phyloP scores from a whole-genome alignment of 768 basidiomycete species.

The Russula sp. region DNA sequence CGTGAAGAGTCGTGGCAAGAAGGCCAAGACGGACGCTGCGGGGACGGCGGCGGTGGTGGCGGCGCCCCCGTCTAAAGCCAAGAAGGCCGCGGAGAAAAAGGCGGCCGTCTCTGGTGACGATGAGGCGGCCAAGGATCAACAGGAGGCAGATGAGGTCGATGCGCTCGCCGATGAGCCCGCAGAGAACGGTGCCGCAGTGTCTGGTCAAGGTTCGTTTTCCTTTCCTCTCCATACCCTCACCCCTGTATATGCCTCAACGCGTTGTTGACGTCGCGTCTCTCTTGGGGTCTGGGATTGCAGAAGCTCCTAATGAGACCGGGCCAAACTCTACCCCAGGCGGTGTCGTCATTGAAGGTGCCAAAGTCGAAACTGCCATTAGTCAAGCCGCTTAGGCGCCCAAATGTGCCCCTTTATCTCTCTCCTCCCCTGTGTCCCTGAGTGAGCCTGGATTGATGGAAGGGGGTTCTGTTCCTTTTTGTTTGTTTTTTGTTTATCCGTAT shows the following conservation, averaged over 20 bases:
- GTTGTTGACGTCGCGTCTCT: slow-evolving; percentile 6
- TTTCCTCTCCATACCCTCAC: not conserved
- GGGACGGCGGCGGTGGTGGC: not conserved
- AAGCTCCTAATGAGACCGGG: slow-evolving; percentile 1
- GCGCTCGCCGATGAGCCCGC: slow-evolving; percentile 18
- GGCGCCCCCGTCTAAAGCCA: slow-evolving; percentile 8
- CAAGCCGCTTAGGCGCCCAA: slow-evolving; percentile 14
- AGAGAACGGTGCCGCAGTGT: slow-evolving; percentile 2
- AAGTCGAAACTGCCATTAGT: slow-evolving; percentile 3
- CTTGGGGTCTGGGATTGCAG: not conserved
- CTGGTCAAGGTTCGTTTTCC: slow-evolving; percentile 3
- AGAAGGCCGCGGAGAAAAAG: slow-evolving; percentile 17
- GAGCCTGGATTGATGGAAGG: too few species aligned
- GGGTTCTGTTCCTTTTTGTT: not conserved
- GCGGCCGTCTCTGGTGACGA: not conserved
- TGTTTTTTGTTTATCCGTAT: slow-evolving; percentile 15
- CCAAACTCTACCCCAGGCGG: slow-evolving; percentile 5
- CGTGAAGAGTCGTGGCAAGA: slow-evolving; percentile 14
- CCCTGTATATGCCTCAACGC: not conserved
- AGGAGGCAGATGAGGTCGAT: slow-evolving; percentile 19
- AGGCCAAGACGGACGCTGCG: slow-evolving; percentile 13
- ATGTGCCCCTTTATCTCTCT: not conserved
- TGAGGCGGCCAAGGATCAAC: slow-evolving; percentile 9
- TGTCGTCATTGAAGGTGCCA: slow-evolving; percentile 7
- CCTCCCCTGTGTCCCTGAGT: not conserved